Evolutionary conservation across 495 filamentous ascomycete genomes (phyloP), one percentile per base, ranked within the genome.

Genomic region (Penicillium canariense): DNA sequence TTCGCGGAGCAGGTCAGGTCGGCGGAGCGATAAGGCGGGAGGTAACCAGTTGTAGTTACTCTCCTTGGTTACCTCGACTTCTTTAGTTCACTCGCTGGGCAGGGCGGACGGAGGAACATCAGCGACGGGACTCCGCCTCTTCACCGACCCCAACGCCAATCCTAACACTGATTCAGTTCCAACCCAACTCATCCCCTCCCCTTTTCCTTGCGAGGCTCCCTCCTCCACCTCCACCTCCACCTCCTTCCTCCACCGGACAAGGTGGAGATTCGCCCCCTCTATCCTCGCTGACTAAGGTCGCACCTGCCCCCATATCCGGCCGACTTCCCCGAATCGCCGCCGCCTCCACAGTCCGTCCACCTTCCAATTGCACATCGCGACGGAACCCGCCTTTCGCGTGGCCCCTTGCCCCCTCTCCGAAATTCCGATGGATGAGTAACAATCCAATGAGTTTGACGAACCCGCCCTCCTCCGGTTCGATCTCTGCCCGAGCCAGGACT

Each of bases 371-470:
- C 43, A n/a, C 28, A 22, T 48, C 46, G 15, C 46, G 12, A 39
- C 36, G 26, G 28, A 28, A 39, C 22, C 23, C 28, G 30, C 54
- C 40, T 52, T 26, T 23, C 43, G 34, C 34, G 54, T 32, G 50
- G 48, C 55, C 45, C 40, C 11, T 30, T 38, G 46, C 27, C 28
- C 31, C 52, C 34, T 20, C 35, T 36, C 28, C 45, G 15, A 36
- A 12, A 4, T 26, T 20, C 52, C 23, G 22, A 61, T 61, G 49
- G 55, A 46, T 26, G 38, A 55, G 36, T 61, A 30, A 58, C 58
- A 49, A 54, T 50, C 60, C 59, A 66, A 80, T 80, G 78, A 81
- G 76, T 74, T 68, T 79, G 73, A 79, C 78, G 42, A 79, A 81
- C 68, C 79, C 76, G 52, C 77, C 77, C 39, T 81, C 78, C 31